Evolutionary conservation across 352 stramenopile species (phyloP).

Genomic region (Ochromonadaceae sp.): DNA sequence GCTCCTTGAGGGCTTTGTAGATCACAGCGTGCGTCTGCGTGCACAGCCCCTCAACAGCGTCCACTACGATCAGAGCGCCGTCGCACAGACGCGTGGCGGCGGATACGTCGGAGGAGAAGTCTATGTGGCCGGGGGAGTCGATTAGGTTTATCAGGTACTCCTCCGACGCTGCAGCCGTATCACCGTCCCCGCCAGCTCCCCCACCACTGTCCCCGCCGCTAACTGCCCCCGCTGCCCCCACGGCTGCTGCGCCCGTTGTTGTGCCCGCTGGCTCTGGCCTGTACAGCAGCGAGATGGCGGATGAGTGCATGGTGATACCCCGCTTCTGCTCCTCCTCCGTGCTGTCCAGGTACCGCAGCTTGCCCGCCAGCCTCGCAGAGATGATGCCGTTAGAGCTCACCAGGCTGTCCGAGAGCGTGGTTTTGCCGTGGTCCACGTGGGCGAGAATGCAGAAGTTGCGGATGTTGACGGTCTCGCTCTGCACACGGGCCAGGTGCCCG

Average conservation of each 20-base stretch:
- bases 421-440: slow-evolving; percentile 77
- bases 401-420: slow-evolving; percentile 54
- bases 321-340: slow-evolving; percentile 79
- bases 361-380: slow-evolving; percentile 72
- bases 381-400: slow-evolving; percentile 87
- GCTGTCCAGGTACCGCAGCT: slow-evolving; percentile 78
- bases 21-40: slow-evolving; percentile 80
- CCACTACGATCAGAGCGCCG: slow-evolving; percentile 51
- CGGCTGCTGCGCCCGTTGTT: background rate
- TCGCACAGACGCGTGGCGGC: slow-evolving; percentile 85
- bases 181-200: background rate
- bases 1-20: slow-evolving; percentile 74
- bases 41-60: slow-evolving; percentile 69
- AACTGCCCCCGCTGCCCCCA: slow-evolving; percentile 23
- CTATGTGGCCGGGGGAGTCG: slow-evolving; percentile 82
- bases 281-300: slow-evolving; percentile 75
- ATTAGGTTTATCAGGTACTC: slow-evolving; percentile 81
- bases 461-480: slow-evolving; percentile 37
- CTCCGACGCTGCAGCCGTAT: background rate
- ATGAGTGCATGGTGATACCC: slow-evolving; percentile 88
- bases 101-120: slow-evolving; percentile 86
- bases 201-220: background rate
- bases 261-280: slow-evolving; percentile 33
- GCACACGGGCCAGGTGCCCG: background rate
- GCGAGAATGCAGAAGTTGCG: slow-evolving; percentile 87